Evolutionary conservation across 352 stramenopile species (phyloP), one percentile per base, ranked within the genome.

Genomic region (Phytophthora podocarpi): DNA sequence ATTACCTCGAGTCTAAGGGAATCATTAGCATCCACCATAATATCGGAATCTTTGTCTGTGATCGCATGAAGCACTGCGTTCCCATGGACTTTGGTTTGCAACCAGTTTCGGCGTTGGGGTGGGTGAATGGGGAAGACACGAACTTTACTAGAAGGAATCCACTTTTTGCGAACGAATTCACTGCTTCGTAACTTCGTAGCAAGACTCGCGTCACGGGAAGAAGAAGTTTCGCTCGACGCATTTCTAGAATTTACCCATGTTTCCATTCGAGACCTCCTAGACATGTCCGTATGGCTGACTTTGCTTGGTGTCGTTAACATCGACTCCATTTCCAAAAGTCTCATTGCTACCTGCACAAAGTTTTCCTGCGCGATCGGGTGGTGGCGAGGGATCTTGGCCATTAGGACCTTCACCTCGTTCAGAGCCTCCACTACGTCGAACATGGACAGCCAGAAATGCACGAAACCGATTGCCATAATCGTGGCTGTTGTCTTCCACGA

Each of bases 401-500:
- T 68, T 4, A 77, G 40, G 0, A 45, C 64, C 32, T 40, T 76
- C 35, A 70, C 46, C 1, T 48, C 27, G 2, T 49, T 41, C 0
- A 66, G 23, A 43, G 56, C 27, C 5, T 52, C 35, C 6, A 70
- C 5, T 4, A 70, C 28, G 16, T 66, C 55, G 2, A 49, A 40
- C 18, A 81, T 68, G 0, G 72, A 70, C 0, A 71, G 1, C 28
- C 57, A 79, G 1, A 87, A 54, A 3, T 59, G 51, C 5, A 64
- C 4, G 15, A 64, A 16, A 18, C 63, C 49, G 23, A 60, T 24
- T 0, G 16, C 24, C 40, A 61, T 65, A 13, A 64, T 50, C 2
- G 55, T 43, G 0, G 61, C 28, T 6, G 63, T 70, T 7, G 73
- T 73, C 8, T 16, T 48, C 20, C 52, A 54, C 0, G 64, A 71